These are phyloP conservation scores for Ophiostoma sp. DNA, from an alignment of 2,329 filamentous ascomycete genomes.

Conservation along the genomic window DNA sequence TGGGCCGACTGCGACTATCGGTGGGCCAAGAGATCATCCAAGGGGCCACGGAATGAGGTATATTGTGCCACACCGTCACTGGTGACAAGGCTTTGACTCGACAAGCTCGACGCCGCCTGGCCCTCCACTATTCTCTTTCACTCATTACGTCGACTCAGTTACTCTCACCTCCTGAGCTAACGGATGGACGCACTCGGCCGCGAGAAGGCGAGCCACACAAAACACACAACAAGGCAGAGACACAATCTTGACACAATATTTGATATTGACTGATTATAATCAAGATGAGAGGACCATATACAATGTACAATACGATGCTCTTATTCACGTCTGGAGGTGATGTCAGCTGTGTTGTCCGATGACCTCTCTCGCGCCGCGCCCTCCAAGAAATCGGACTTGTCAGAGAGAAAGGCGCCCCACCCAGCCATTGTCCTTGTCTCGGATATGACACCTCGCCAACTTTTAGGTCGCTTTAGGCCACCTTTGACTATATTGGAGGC, in stretches of 20 bases:
- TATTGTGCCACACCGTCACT: not conserved
- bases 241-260: not conserved
- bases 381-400: conserved; percentile 2
- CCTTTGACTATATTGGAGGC: not conserved
- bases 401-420: not conserved
- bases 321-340: not conserved
- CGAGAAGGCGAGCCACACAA: not conserved
- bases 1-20: not conserved
- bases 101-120: not conserved
- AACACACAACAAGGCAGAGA: not conserved
- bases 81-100: not conserved
- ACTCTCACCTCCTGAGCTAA: not conserved
- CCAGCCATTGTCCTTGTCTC: not conserved
- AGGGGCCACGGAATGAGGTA: not conserved
- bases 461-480: not conserved
- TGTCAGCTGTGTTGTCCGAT: not conserved
- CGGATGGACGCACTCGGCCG: not conserved
- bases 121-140: not conserved
- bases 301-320: not conserved
- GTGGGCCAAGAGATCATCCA: not conserved
- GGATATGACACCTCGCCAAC: not conserved
- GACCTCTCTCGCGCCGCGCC: not conserved
- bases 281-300: not conserved
- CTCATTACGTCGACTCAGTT: not conserved
- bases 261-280: not conserved